phyloP scores from a whole-genome alignment of 139 green algal species.

The Pycnococcus provasolii region DNA sequence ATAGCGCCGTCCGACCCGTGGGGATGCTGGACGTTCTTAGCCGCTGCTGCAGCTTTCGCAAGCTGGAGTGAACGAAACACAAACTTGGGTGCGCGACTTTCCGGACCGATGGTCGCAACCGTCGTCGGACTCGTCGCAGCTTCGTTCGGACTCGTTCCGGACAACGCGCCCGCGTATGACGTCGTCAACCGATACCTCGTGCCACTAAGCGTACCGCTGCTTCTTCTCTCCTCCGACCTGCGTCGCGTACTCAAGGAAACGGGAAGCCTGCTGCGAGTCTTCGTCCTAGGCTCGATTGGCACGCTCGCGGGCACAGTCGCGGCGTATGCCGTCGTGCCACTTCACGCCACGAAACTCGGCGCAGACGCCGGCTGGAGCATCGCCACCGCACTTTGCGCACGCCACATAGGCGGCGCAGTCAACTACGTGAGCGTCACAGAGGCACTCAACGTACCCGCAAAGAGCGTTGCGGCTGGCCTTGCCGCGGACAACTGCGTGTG shows the following conservation, averaged over 20 bases:
- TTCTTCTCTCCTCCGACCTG: slow-evolving; percentile 75
- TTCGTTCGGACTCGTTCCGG: slow-evolving; percentile 38
- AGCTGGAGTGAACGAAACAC: too few relatives aligned
- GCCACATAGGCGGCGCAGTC: slow-evolving; percentile 76
- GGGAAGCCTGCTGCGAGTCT: slow-evolving; percentile 57
- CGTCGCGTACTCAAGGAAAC: slow-evolving; percentile 56
- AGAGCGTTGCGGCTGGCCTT: slow-evolving; percentile 48
- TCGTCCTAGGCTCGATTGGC: slow-evolving; percentile 38
- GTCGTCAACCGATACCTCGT: slow-evolving; percentile 72
- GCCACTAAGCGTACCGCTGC: slow-evolving; percentile 77
- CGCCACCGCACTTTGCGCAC: slow-evolving; percentile 60
- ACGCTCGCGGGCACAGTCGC: slow-evolving; percentile 52
- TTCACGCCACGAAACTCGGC: slow-evolving; percentile 41
- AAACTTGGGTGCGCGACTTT: too few relatives aligned
- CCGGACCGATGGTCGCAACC: too few relatives aligned
- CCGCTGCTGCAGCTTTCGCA: too few relatives aligned
- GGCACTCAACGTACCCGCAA: slow-evolving; percentile 18
- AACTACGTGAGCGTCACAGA: slow-evolving; percentile 74
- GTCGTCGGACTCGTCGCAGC: too few relatives aligned
- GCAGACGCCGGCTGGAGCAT: slow-evolving; percentile 59
- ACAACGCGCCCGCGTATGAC: slow-evolving; percentile 29
- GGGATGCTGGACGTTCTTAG: too few relatives aligned
- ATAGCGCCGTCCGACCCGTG: too few relatives aligned
- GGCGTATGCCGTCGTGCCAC: slow-evolving; percentile 54
- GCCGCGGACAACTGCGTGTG: slow-evolving; percentile 87